Evolutionary conservation across 306 rosid species (phyloP).

Genomic region (Vicia villosa): DNA sequence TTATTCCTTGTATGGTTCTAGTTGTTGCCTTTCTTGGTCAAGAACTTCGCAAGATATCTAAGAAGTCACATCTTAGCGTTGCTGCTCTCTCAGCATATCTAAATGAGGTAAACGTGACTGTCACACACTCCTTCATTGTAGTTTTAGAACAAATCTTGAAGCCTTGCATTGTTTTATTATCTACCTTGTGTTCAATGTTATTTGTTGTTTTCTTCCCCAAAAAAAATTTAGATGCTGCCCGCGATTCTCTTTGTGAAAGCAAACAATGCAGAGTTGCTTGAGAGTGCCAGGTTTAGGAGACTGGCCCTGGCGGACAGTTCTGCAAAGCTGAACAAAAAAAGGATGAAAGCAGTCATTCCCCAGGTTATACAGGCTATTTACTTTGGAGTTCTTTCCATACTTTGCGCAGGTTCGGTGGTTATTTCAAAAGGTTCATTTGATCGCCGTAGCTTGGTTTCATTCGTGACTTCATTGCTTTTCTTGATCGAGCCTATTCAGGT

Average conservation of each 20-base stretch:
- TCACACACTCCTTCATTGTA: background rate
- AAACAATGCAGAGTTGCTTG: constrained; percentile 69
- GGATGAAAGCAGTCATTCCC: constrained; percentile 87
- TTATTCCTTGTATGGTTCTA: constrained; percentile 76
- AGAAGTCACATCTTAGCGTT: constrained; percentile 58
- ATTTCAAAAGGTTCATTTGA: constrained; percentile 64
- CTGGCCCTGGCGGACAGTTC: constrained; percentile 65
- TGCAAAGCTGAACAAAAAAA: constrained; percentile 66
- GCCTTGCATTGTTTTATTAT: constrained; percentile 18
- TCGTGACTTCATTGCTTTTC: constrained; percentile 73
- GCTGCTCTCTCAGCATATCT: constrained; percentile 85
- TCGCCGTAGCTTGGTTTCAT: constrained; percentile 62
- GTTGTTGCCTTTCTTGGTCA: constrained; percentile 66
- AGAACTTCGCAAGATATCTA: constrained; percentile 70
- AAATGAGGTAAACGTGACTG: constrained; percentile 62
- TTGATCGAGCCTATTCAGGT: constrained; percentile 89
- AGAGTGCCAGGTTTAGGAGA: constrained; percentile 69
- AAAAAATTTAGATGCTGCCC: constrained; percentile 64
- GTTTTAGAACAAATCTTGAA: constrained; percentile 1
- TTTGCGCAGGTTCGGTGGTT: constrained; percentile 62
- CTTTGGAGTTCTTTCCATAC: constrained; percentile 54
- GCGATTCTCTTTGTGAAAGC: constrained; percentile 87
- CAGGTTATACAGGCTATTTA: constrained; percentile 71
- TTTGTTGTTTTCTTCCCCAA: background rate
- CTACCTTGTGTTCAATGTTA: constrained; percentile 16